Evolutionary conservation across 2,329 filamentous ascomycete species (phyloP).

Genomic region (Cephalotrichum gorgonifer): DNA sequence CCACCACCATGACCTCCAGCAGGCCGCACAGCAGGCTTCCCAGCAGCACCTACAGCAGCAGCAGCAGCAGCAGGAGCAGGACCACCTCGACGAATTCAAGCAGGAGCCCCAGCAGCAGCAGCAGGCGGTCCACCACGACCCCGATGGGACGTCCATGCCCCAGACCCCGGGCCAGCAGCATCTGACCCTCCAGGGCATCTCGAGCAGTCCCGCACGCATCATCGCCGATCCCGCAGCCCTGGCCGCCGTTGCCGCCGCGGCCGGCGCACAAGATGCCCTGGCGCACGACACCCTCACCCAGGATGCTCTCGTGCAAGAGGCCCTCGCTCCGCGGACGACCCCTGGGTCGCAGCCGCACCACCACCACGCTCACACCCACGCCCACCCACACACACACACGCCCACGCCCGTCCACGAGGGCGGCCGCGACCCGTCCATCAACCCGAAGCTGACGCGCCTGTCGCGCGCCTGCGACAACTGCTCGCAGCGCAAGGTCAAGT

Average conservation of each 20-base stretch:
- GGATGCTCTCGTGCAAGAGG: background rate
- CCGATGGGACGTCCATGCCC: background rate
- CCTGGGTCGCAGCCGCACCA: background rate
- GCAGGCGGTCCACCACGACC: background rate
- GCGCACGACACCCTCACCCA: background rate
- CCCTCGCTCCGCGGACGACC: background rate
- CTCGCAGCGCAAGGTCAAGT: slow-evolving; percentile 52
- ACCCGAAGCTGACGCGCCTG: slow-evolving; percentile 43
- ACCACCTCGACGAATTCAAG: slow-evolving; percentile 8
- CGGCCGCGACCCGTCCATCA: slow-evolving; percentile 26
- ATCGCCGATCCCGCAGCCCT: slow-evolving; percentile 7
- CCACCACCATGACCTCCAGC: slow-evolving; percentile 25
- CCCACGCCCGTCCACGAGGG: background rate
- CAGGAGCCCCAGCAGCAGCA: slow-evolving; percentile 10
- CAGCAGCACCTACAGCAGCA: slow-evolving; percentile 14
- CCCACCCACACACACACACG: no score
- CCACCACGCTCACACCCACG: no score
- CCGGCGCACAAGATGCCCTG: background rate
- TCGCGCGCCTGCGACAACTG: slow-evolving; percentile 52
- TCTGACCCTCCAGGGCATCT: background rate
- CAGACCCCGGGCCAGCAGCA: slow-evolving; percentile 2
- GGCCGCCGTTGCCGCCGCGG: slow-evolving; percentile 4
- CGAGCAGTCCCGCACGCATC: slow-evolving; percentile 2
- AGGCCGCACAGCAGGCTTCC: slow-evolving; percentile 25
- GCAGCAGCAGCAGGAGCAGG: slow-evolving; percentile 10